These are phyloP conservation scores for Colletotrichum tanaceti DNA, from an alignment of 2,329 filamentous ascomycete genomes.

Conservation along the genomic window DNA sequence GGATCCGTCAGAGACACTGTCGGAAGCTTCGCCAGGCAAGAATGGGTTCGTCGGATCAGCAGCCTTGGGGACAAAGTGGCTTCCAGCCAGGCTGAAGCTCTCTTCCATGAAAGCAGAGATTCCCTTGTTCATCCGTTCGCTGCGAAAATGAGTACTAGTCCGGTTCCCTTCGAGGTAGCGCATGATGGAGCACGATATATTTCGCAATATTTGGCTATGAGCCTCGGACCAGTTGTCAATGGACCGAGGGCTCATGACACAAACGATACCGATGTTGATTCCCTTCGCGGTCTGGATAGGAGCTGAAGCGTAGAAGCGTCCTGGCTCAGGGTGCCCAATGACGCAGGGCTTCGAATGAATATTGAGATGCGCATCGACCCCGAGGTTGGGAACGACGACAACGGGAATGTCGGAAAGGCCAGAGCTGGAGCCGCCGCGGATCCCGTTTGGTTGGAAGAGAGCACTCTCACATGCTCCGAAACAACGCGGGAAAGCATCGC, in stretches of 20 bases:
- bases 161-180: slow-evolving; percentile 46
- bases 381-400: slow-evolving; percentile 50
- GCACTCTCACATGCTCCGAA: slow-evolving; percentile 47
- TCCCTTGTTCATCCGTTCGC: slow-evolving; percentile 52
- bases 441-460: slow-evolving; percentile 32
- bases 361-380: slow-evolving; percentile 46
- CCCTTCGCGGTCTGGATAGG: slow-evolving; percentile 53
- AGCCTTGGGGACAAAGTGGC: not conserved
- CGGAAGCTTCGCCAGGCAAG: not conserved
- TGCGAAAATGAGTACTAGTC: slow-evolving; percentile 40
- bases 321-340: not conserved
- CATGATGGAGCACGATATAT: slow-evolving; percentile 51
- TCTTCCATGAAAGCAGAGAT: slow-evolving; percentile 51
- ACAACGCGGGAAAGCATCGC: slow-evolving; percentile 48
- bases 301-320: slow-evolving; percentile 54
- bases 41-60: not conserved
- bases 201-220: slow-evolving; percentile 44
- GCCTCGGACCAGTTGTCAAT: slow-evolving; percentile 43
- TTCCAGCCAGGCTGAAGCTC: slow-evolving; percentile 41
- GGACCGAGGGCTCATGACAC: slow-evolving; percentile 42
- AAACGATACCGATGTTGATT: slow-evolving; percentile 56
- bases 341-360: not conserved
- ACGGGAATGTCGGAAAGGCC: slow-evolving; percentile 46
- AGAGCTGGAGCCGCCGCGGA: not conserved
- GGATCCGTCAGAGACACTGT: not conserved